These are phyloP conservation scores for Xylariaceae sp. DNA, from an alignment of 2,329 filamentous ascomycete species.

Conservation along the genomic window DNA sequence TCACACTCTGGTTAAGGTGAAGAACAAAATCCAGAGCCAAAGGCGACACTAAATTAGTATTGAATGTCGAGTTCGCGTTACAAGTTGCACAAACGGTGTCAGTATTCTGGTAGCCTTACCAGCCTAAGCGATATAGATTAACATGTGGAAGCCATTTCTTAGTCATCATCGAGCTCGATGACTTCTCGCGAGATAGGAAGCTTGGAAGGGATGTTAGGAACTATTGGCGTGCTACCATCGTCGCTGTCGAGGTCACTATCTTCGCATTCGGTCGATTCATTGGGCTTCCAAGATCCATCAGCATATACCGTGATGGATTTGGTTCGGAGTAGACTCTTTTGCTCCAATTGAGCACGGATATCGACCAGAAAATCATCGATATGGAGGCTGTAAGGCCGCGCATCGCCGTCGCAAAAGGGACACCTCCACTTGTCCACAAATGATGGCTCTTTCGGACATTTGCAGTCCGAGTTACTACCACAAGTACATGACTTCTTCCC, in stretches of 20 bases:
- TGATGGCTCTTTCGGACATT: slow-evolving; percentile 55
- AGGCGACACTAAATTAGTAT: too few relatives aligned
- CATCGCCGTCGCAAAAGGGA: slow-evolving; percentile 80
- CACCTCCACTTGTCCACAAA: slow-evolving; percentile 81
- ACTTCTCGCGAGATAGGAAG: slow-evolving; percentile 28
- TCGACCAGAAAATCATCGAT: slow-evolving; percentile 76
- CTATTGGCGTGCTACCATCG: slow-evolving; percentile 28
- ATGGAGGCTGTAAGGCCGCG: slow-evolving; percentile 71
- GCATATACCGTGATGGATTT: slow-evolving; percentile 67
- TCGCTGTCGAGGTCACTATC: slow-evolving; percentile 42
- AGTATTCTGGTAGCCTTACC: background rate
- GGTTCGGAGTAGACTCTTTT: slow-evolving; percentile 52
- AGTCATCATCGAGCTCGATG: slow-evolving; percentile 30
- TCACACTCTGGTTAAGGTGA: too few relatives aligned
- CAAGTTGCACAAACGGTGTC: too few relatives aligned
- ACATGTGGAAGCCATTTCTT: background rate
- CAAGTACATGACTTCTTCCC: slow-evolving; percentile 48
- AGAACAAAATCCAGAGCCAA: too few relatives aligned
- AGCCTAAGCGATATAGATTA: background rate
- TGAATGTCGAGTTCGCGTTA: background rate
- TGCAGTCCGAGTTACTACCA: slow-evolving; percentile 45
- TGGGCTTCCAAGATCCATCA: slow-evolving; percentile 69
- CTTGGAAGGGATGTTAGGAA: slow-evolving; percentile 24
- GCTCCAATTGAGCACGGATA: slow-evolving; percentile 62
- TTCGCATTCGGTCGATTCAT: slow-evolving; percentile 42